Evolutionary conservation across 257 asterid genomes (phyloP).

Genomic region (Solanum virginianum): DNA sequence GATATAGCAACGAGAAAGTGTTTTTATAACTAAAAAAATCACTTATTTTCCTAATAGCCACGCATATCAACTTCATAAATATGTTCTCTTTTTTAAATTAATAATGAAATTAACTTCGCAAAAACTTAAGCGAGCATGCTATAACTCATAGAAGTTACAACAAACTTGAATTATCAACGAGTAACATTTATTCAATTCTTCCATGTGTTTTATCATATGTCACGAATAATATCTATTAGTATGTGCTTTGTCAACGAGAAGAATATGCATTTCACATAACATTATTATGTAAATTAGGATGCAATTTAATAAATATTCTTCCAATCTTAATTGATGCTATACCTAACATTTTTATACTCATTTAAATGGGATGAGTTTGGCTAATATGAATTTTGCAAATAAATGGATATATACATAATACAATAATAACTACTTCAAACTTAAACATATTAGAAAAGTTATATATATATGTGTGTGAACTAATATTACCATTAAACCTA

Average conservation of each 20-base stretch:
- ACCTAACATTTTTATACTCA: not conserved
- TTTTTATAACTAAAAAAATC: not conserved
- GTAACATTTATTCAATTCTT: not conserved
- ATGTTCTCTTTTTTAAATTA: too few species aligned
- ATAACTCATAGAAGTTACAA: not conserved
- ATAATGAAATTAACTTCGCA: too few species aligned
- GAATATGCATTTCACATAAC: not conserved
- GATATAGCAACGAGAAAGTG: not conserved
- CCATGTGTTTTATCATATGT: not conserved
- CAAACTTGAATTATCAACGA: not conserved
- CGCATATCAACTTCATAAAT: too few species aligned
- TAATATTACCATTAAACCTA: not conserved
- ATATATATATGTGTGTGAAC: too few species aligned
- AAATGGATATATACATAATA: too few species aligned
- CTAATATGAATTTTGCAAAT: not conserved
- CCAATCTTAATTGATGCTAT: not conserved
- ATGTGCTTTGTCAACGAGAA: not conserved
- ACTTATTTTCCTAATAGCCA: too few species aligned
- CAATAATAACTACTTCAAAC: too few species aligned
- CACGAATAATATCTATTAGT: not conserved
- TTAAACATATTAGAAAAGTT: too few species aligned
- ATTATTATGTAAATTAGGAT: not conserved
- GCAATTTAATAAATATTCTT: not conserved
- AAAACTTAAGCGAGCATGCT: not conserved
- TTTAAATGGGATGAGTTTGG: not conserved